Evolutionary conservation across 176 grass and related monocot species (phyloP), one percentile per base, ranked within the genome.

Genomic region (Zea luxurians): DNA sequence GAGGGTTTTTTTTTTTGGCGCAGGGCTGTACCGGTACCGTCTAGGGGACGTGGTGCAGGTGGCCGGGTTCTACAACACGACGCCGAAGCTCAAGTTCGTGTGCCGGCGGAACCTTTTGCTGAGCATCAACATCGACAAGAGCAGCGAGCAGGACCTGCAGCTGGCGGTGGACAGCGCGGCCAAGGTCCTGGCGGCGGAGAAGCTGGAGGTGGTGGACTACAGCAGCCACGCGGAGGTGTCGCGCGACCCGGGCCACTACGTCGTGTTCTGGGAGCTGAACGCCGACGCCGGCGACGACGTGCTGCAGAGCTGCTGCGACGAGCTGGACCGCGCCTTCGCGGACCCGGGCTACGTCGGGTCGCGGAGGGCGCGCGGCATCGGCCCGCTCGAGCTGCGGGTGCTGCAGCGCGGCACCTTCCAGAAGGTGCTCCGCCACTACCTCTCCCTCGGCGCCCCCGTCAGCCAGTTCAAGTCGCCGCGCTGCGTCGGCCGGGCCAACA

Each of bases 61-160:
- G 13, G 73, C 87, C 2, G 94, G 86, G 2, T 97, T 97, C 64
- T 71, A 97, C 91, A 97, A 97, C 85, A 81, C 87, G 35, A 85
- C 94, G 11, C 91, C 94, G n/a, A 87, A 91, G 85, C 87, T 97
- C 54, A 91, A 90, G 85, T 92, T 94, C 68, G 20, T 97, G 64
- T 90, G 89, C 82, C 70, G 91, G 4, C 80, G 87, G 13, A 92
- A 91, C 84, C 82, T 97, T 12, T 43, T 86, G 77, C 83, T 97
- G 64, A 71, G 8, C 35, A 86, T 97, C 88, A 97, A 97, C 80
- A 94, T 94, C 64, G 95, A 97, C 89, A 97, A 97, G 83, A 97
- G 90, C 85, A 94, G 85, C 44, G 91, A 97, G 84, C 84, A 87
- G 37, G 91, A 97, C 80, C 89, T 97, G 5, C 91, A 97, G 73